Evolutionary conservation across 78 protist genomes (phyloP).

Genomic region (Dictyostelium intermedium): DNA sequence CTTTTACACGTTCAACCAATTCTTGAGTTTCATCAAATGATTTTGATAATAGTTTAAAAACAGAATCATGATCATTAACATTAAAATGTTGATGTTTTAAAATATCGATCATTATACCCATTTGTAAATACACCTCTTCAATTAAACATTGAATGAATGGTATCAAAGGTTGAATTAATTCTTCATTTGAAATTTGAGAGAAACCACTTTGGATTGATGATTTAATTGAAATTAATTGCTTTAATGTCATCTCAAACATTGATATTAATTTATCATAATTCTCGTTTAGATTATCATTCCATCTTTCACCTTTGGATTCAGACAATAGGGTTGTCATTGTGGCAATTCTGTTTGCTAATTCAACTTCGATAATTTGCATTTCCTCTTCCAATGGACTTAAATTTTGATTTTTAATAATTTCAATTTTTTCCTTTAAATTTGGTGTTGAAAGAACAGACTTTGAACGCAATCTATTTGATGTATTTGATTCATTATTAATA

Average conservation of each 20-base stretch:
- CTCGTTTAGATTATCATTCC: slow-evolving; percentile 17
- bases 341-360: neutral
- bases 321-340: neutral
- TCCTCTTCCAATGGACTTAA: slow-evolving; percentile 1
- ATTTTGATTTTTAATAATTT: neutral
- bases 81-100: neutral
- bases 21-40: slow-evolving; percentile 61
- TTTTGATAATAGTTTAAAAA: neutral
- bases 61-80: neutral
- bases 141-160: slow-evolving; percentile 49
- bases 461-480: neutral
- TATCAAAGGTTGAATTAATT: slow-evolving; percentile 7
- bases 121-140: slow-evolving; percentile 69
- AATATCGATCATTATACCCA: slow-evolving; percentile 55
- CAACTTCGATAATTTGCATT: neutral
- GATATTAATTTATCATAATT: slow-evolving; percentile 7
- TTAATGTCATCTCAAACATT: slow-evolving; percentile 40
- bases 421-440: neutral
- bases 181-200: neutral
- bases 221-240: slow-evolving; percentile 53
- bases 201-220: slow-evolving; percentile 7
- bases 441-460: neutral
- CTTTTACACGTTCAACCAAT: neutral
- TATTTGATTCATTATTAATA: neutral
- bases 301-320: slow-evolving; percentile 38